phyloP scores from a whole-genome alignment of 805 yeast species.

The Kluyveromyces aestuarii region DNA sequence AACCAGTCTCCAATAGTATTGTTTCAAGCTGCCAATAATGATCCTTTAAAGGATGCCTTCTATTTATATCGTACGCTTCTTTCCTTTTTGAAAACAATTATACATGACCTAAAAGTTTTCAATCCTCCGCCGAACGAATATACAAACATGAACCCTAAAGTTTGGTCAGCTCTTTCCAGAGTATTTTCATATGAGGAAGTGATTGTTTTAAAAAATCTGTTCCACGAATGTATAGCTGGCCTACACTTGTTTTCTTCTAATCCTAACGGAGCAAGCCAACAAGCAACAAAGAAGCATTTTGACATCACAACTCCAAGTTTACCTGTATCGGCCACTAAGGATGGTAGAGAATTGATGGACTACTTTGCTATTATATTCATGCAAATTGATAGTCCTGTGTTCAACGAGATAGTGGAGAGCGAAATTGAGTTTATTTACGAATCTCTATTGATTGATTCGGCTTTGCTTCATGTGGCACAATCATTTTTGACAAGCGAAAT shows the following conservation, averaged over 20 bases:
- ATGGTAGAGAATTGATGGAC: constrained; percentile 93
- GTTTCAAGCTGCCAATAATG: constrained; percentile 38
- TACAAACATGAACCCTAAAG: constrained; percentile 41
- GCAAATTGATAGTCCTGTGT: constrained; percentile 90
- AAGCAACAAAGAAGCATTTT: constrained; percentile 30
- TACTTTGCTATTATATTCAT: constrained; percentile 88
- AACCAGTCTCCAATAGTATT: constrained; percentile 51
- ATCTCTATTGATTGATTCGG: constrained; percentile 73
- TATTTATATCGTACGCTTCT: constrained; percentile 79
- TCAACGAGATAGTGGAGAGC: constrained; percentile 79
- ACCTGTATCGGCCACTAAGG: constrained; percentile 82
- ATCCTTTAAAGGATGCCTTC: constrained; percentile 80
- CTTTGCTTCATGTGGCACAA: constrained; percentile 84
- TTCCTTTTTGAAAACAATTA: constrained; percentile 83
- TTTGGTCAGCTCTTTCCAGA: constrained; percentile 83
- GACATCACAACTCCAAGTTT: constrained; percentile 72
- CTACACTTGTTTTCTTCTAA: constrained; percentile 59
- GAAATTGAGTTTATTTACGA: constrained; percentile 74
- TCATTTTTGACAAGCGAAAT: constrained; percentile 88
- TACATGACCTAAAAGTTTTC: constrained; percentile 80
- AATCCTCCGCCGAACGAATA: constrained; percentile 68
- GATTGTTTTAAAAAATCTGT: constrained; percentile 61
- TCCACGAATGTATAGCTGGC: constrained; percentile 78
- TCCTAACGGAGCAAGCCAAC: constrained; percentile 20
- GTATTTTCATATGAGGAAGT: constrained; percentile 80